Evolutionary conservation across 306 rosid genomes (phyloP).

Genomic region (Sphenostylis stenocarpa): DNA sequence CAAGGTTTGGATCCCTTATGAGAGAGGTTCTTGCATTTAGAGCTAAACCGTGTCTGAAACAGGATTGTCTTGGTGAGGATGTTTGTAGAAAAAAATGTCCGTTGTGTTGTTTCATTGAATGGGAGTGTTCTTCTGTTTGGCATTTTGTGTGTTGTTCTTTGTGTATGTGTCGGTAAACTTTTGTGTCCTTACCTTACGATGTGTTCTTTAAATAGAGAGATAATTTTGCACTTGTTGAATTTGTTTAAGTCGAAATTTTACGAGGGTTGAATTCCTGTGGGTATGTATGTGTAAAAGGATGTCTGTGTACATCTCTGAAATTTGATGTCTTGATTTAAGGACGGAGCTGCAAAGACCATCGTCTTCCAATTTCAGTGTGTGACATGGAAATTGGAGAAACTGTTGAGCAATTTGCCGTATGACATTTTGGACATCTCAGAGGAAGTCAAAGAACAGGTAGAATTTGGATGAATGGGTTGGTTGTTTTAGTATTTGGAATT

Average conservation of each 20-base stretch:
- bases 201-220: constrained; percentile 18
- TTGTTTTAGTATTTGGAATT: neutral
- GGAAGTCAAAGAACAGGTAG: constrained; percentile 96
- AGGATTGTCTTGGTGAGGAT: too few species aligned
- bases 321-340: constrained; percentile 71
- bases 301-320: constrained; percentile 54
- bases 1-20: neutral
- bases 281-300: constrained; percentile 43
- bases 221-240: constrained; percentile 21
- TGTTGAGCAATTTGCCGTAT: constrained; percentile 64
- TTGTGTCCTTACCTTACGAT: neutral
- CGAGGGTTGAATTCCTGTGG: constrained; percentile 38
- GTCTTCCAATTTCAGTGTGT: constrained; percentile 77
- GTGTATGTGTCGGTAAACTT: neutral
- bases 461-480: constrained; percentile 28
- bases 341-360: constrained; percentile 67
- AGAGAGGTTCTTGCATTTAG: neutral
- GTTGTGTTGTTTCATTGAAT: neutral
- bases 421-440: constrained; percentile 74
- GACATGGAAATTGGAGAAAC: constrained; percentile 88
- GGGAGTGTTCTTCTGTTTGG: constrained; percentile 8
- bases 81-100: neutral
- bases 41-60: too few species aligned
- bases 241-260: constrained; percentile 31
- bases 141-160: constrained; percentile 9